Conservation (phyloP, 441 rosid genomes). For the Aquilaria agallochum region DNA sequence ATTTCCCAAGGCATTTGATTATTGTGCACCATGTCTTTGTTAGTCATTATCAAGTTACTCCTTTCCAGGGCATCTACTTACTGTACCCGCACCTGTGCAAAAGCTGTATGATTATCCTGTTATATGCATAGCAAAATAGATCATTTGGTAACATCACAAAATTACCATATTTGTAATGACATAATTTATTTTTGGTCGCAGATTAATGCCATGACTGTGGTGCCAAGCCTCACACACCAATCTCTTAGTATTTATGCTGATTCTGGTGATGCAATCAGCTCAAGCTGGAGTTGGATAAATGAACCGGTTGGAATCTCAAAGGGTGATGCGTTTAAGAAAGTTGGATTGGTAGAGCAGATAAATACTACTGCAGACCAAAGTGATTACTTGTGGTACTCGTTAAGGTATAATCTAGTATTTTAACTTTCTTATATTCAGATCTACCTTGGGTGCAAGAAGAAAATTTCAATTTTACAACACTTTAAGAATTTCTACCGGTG, state of each 20-base stretch:
- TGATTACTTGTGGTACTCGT: conserved; percentile 92
- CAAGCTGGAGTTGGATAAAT: conserved; percentile 74
- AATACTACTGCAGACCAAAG: conserved; percentile 82
- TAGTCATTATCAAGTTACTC: no score
- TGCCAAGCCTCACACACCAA: conserved; percentile 51
- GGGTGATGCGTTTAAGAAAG: conserved; percentile 49
- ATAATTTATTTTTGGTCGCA: conserved; percentile 19
- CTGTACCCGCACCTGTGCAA: not conserved
- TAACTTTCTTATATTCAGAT: not conserved
- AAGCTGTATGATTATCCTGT: not conserved
- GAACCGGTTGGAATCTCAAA: conserved; percentile 90
- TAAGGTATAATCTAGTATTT: conserved; percentile 44
- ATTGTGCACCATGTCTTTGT: no score
- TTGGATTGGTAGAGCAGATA: conserved; percentile 85
- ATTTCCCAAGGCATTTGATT: no score
- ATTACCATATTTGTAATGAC: not conserved
- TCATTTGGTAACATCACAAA: no score
- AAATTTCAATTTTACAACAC: conserved; percentile 1
- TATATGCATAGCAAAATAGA: not conserved
- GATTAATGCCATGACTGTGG: conserved; percentile 68
- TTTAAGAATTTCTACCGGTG: not conserved
- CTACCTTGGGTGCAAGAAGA: not conserved
- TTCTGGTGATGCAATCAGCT: conserved; percentile 40
- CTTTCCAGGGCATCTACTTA: not conserved
- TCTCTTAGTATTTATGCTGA: conserved; percentile 35